These are phyloP conservation scores for Triticum monococcum DNA, from an alignment of 176 grass and related monocot species.

Conservation along the genomic window DNA sequence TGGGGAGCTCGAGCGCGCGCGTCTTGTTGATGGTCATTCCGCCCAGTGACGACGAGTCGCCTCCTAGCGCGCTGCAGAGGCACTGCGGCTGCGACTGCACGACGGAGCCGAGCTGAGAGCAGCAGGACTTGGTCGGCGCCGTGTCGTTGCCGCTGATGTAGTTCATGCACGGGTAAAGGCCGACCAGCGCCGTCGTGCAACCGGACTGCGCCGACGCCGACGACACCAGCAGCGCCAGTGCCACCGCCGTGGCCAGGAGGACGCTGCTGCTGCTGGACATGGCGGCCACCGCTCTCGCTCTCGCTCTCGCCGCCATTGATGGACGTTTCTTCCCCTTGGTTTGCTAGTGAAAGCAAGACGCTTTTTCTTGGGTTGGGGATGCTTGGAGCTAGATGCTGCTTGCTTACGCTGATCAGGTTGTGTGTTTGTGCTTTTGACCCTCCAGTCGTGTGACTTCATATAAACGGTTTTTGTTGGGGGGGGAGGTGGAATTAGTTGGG, in stretches of 20 bases:
- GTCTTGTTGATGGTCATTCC: constrained; percentile 68
- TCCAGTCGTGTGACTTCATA: not conserved
- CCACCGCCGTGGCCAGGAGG: constrained; percentile 5
- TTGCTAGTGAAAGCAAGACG: too few species aligned
- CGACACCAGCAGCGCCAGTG: constrained; percentile 7
- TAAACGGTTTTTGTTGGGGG: not conserved
- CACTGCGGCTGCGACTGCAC: constrained; percentile 70
- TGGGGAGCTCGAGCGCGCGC: constrained; percentile 52
- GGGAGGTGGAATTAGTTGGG: constrained; percentile 5
- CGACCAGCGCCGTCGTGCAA: constrained; percentile 57
- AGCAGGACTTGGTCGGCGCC: constrained; percentile 52
- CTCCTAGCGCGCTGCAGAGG: constrained; percentile 59
- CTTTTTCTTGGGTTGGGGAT: not conserved
- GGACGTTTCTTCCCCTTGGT: not conserved
- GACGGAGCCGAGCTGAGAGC: constrained; percentile 58
- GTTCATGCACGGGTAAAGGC: constrained; percentile 83
- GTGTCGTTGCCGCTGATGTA: constrained; percentile 75
- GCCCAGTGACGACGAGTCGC: constrained; percentile 39
- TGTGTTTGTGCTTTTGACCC: not conserved
- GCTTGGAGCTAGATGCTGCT: not conserved
- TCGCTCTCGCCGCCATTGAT: constrained; percentile 11
- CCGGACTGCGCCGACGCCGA: constrained; percentile 50
- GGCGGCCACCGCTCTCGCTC: not conserved
- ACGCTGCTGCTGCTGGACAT: not conserved
- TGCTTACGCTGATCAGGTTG: not conserved